A percentile compares a stretch with the other conserved stretches of the same genome.
Evolutionary conservation across 495 filamentous ascomycete genomes (phyloP).

Genomic region (Lasiosphaeria ovina): DNA sequence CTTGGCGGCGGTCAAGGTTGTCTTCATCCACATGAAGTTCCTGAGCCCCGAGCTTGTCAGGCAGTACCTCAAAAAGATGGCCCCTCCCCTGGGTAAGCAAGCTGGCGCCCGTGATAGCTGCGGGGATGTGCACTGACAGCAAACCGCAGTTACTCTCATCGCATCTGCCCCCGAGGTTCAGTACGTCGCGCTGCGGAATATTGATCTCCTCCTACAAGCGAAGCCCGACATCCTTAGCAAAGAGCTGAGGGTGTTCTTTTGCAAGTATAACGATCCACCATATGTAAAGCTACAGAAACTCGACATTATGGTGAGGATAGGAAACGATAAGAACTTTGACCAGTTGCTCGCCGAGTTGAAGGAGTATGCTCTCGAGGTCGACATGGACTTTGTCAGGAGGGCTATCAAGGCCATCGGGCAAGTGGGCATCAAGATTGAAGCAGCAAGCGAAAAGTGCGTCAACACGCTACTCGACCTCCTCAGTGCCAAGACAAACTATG

Average conservation of each 20-base stretch:
- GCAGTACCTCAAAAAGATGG: conserved; percentile 96
- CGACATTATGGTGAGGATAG: conserved; percentile 99
- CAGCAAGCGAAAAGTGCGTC: conserved; percentile 88
- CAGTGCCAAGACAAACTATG: conserved; percentile 96
- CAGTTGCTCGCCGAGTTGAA: conserved; percentile 92
- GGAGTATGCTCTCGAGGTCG: conserved; percentile 96
- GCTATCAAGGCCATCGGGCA: conserved; percentile 96
- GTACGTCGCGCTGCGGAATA: conserved; percentile 94
- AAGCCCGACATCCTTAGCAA: conserved; percentile 95
- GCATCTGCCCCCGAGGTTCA: conserved; percentile 96
- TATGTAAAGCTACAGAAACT: conserved; percentile 98
- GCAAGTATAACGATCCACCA: conserved; percentile 98
- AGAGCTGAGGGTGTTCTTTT: conserved; percentile 97
- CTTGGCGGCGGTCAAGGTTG: conserved; percentile 92
- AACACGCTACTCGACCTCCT: conserved; percentile 92
- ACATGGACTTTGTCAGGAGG: conserved; percentile 97
- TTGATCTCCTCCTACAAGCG: conserved; percentile 91
- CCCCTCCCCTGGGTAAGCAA: conserved; percentile 78
- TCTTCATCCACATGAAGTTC: conserved; percentile 93
- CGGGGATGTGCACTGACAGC: conserved; percentile 19
- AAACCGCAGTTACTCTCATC: conserved; percentile 76
- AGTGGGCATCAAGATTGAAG: conserved; percentile 97
- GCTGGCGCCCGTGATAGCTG: background rate
- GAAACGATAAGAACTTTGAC: conserved; percentile 94
- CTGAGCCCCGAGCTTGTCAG: conserved; percentile 72